A percentile compares a stretch with the other conserved stretches of the same genome.
Conservation (phyloP, 2,329 filamentous ascomycete species). For the Penicillium carneum region DNA sequence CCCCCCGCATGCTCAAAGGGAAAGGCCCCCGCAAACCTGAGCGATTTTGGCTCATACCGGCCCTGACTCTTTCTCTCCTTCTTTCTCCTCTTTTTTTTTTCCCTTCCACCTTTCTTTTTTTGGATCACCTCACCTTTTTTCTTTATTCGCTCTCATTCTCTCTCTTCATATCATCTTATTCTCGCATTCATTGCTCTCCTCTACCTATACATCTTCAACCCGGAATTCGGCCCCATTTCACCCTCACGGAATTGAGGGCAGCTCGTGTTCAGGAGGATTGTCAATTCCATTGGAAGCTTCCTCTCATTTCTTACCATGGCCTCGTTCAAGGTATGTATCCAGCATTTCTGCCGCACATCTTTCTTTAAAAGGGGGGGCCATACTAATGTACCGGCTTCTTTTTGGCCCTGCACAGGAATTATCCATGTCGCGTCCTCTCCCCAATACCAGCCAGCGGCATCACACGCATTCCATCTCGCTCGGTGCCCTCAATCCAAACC, state of each 20-base stretch:
- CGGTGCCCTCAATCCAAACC: slow-evolving; percentile 76
- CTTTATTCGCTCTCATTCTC: slow-evolving; percentile 26
- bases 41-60: slow-evolving; percentile 36
- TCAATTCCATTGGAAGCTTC: slow-evolving; percentile 42
- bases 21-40: slow-evolving; percentile 40
- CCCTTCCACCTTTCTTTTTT: slow-evolving; percentile 36
- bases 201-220: neutral
- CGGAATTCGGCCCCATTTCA: slow-evolving; percentile 26
- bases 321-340: slow-evolving; percentile 49
- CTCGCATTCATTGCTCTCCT: slow-evolving; percentile 17
- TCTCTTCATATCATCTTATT: slow-evolving; percentile 17
- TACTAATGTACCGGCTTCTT: slow-evolving; percentile 38
- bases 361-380: slow-evolving; percentile 1
- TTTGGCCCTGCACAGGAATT: slow-evolving; percentile 43
- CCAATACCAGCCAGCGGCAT: slow-evolving; percentile 73
- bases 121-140: slow-evolving; percentile 29
- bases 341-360: slow-evolving; percentile 5
- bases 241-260: slow-evolving; percentile 33
- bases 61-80: slow-evolving; percentile 35
- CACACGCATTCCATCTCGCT: slow-evolving; percentile 84
- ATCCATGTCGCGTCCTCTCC: slow-evolving; percentile 70
- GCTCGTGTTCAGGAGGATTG: slow-evolving; percentile 32
- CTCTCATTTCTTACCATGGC: slow-evolving; percentile 43
- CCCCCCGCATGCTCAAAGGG: slow-evolving; percentile 41
- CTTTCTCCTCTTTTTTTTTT: slow-evolving; percentile 26